A percentile compares a stretch with the other conserved stretches of the same genome.
Evolutionary conservation across 2,329 filamentous ascomycete species (phyloP).

Genomic region (Colletotrichum sidae): DNA sequence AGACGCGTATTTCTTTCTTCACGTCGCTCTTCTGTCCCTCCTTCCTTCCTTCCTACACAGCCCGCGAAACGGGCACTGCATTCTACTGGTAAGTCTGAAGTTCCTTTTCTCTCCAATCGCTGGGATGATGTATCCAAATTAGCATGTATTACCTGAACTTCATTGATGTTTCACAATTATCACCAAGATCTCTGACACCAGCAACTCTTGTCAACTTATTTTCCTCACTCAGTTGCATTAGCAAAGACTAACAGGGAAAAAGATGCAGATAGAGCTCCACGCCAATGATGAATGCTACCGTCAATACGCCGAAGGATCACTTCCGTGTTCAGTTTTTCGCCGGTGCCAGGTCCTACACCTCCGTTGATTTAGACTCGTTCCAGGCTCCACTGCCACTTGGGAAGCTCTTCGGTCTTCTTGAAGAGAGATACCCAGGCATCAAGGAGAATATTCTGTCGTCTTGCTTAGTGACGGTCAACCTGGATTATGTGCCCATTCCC

Average conservation of each 20-base stretch:
- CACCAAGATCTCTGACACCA: constrained; percentile 79
- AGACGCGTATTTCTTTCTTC: background rate
- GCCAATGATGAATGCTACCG: constrained; percentile 45
- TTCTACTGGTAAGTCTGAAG: constrained; percentile 41
- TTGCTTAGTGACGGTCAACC: constrained; percentile 82
- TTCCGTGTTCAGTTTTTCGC: constrained; percentile 90
- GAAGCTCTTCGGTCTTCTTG: constrained; percentile 75
- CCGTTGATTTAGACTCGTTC: constrained; percentile 73
- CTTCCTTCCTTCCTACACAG: background rate
- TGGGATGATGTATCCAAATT: constrained; percentile 63
- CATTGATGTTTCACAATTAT: constrained; percentile 70
- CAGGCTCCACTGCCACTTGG: constrained; percentile 73
- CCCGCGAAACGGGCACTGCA: constrained; percentile 20
- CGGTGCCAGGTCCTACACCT: constrained; percentile 76
- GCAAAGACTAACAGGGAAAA: constrained; percentile 40
- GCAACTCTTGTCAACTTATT: constrained; percentile 34
- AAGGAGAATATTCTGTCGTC: constrained; percentile 74
- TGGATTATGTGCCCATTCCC: constrained; percentile 81
- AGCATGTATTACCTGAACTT: constrained; percentile 71
- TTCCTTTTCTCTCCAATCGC: constrained; percentile 14
- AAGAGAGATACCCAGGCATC: constrained; percentile 78
- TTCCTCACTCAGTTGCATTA: constrained; percentile 12
- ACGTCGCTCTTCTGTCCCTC: background rate
- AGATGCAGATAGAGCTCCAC: constrained; percentile 8
- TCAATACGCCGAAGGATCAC: constrained; percentile 68